Conservation (phyloP, 116 monocot species). For the Zostera marina region DNA sequence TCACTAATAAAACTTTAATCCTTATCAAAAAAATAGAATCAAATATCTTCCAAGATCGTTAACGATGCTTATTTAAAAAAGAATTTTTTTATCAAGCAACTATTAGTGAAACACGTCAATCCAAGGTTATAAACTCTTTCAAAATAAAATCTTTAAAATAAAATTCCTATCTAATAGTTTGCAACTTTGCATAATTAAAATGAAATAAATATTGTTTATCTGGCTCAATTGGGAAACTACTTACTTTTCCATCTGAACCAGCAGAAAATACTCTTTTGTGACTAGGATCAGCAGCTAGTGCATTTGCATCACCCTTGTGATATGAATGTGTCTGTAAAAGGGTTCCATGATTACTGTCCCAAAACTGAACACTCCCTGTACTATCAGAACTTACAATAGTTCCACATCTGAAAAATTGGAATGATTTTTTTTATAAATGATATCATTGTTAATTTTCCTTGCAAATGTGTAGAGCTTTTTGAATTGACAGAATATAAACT, state of each 20-base stretch:
- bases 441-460: background rate
- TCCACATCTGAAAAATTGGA: conserved; percentile 34
- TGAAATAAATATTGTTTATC: background rate
- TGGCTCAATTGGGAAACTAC: background rate
- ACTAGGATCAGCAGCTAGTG: conserved; percentile 59
- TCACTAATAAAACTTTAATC: too few relatives aligned
- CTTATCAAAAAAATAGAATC: too few relatives aligned
- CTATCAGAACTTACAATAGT: conserved; percentile 95
- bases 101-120: too few relatives aligned
- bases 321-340: conserved; percentile 73
- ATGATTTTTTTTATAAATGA: background rate
- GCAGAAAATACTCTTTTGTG: conserved; percentile 85
- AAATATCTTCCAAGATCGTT: too few relatives aligned
- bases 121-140: too few relatives aligned
- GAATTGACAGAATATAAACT: background rate
- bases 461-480: background rate
- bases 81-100: too few relatives aligned
- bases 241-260: conserved; percentile 96
- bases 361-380: conserved; percentile 88
- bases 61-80: too few relatives aligned
- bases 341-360: conserved; percentile 80
- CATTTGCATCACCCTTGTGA: conserved; percentile 83
- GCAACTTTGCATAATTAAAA: too few relatives aligned
- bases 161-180: too few relatives aligned
- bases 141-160: too few relatives aligned